A percentile compares a stretch with the other conserved stretches of the same genome.
phyloP scores from a whole-genome alignment of 139 green algal genomes.

The Zygnema cylindricum region DNA sequence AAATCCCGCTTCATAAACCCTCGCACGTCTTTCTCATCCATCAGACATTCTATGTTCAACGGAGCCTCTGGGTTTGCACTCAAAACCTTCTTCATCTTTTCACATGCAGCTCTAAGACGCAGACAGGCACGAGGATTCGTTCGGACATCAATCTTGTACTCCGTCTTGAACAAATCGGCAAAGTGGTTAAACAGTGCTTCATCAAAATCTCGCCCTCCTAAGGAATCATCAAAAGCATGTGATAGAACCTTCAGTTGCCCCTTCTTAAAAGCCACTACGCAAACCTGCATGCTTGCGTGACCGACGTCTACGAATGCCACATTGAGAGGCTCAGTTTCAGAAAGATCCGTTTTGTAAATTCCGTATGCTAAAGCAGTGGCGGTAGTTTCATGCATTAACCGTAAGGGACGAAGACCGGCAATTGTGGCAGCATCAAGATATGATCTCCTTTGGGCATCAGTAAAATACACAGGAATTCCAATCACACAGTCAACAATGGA shows the following conservation, averaged over 20 bases:
- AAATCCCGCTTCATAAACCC: constrained; percentile 79
- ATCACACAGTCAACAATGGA: constrained; percentile 92
- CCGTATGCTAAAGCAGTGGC: constrained; percentile 95
- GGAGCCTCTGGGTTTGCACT: constrained; percentile 87
- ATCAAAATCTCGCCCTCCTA: constrained; percentile 91
- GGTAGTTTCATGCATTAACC: constrained; percentile 95
- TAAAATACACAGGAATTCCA: constrained; percentile 87
- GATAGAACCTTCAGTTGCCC: constrained; percentile 83
- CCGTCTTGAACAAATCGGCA: constrained; percentile 80
- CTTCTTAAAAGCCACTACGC: constrained; percentile 90
- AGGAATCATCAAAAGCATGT: constrained; percentile 88
- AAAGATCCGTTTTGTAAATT: constrained; percentile 98
- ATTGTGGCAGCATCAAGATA: constrained; percentile 72
- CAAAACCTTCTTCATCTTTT: constrained; percentile 96
- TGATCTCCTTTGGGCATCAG: constrained; percentile 65
- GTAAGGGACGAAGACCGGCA: constrained; percentile 87
- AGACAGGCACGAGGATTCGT: constrained; percentile 82
- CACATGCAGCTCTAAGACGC: constrained; percentile 82
- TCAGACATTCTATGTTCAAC: constrained; percentile 89
- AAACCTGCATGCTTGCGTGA: constrained; percentile 85
- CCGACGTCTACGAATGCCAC: constrained; percentile 96
- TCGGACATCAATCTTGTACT: constrained; percentile 84
- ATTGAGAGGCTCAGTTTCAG: constrained; percentile 82
- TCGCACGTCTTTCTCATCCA: constrained; percentile 89
- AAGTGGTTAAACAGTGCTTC: constrained; percentile 94